Percentiles rank a stretch among this genome's conserved stretches.
phyloP scores from a whole-genome alignment of 768 basidiomycete species.

The Mycena rosella region DNA sequence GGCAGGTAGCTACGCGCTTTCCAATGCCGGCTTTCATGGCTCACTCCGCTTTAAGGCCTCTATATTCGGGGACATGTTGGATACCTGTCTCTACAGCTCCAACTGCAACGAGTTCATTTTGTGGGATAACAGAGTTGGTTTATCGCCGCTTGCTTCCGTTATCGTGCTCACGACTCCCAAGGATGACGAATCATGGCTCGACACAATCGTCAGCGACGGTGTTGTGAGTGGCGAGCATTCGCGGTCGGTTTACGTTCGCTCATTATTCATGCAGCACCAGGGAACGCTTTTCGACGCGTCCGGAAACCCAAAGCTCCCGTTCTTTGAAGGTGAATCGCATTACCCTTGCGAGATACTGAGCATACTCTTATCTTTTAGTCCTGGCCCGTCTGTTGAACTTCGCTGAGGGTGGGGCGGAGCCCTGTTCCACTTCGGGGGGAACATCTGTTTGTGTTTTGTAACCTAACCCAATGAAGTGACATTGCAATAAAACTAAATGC shows the following conservation, averaged over 20 bases:
- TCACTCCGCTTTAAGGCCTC: conserved; percentile 13
- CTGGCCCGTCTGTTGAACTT: conserved; percentile 33
- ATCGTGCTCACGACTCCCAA: background rate
- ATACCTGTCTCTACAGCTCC: conserved; percentile 22
- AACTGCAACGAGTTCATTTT: conserved; percentile 35
- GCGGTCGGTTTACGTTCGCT: background rate
- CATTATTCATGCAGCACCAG: conserved; percentile 21
- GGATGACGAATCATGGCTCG: conserved; percentile 36
- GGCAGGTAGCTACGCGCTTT: conserved; percentile 20
- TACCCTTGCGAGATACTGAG: background rate
- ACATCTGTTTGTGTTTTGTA: conserved; percentile 29
- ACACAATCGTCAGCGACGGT: conserved; percentile 5
- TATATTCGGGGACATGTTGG: conserved; percentile 35
- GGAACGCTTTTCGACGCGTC: conserved; percentile 30
- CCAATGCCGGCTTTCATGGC: no score
- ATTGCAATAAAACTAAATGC: no score
- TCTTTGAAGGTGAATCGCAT: conserved; percentile 26
- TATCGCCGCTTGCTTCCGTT: background rate
- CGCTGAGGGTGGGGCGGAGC: conserved; percentile 26
- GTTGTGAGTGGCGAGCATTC: conserved; percentile 9
- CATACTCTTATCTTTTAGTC: conserved; percentile 1
- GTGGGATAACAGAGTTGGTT: conserved; percentile 31
- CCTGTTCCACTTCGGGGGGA: conserved; percentile 28
- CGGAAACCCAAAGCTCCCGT: conserved; percentile 32
- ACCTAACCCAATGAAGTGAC: background rate